Evolutionary conservation across 495 filamentous ascomycete species (phyloP).

Genomic region (Penicillium paradoxum): DNA sequence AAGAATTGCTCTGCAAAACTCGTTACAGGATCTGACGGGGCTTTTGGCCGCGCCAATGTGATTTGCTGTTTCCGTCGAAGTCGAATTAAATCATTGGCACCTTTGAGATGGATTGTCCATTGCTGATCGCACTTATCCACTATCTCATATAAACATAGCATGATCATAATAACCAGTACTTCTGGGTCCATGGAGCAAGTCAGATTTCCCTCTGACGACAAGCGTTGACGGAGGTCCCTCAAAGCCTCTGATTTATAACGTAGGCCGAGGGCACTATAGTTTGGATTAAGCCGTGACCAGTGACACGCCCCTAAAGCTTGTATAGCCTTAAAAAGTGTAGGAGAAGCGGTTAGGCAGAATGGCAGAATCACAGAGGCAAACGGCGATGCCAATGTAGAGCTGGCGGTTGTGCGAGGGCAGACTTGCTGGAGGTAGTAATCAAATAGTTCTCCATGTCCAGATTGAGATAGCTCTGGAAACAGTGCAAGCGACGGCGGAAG

Average conservation of each 20-base stretch:
- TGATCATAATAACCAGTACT: constrained; percentile 41
- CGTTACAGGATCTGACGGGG: constrained; percentile 24
- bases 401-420: constrained; percentile 40
- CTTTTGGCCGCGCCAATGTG: constrained; percentile 5
- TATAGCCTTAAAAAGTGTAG: constrained; percentile 35
- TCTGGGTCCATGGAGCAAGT: constrained; percentile 32
- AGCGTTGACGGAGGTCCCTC: constrained; percentile 33
- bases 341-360: constrained; percentile 35
- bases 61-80: constrained; percentile 26
- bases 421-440: constrained; percentile 43
- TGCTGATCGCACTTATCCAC: constrained; percentile 42
- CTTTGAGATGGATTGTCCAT: constrained; percentile 43
- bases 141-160: constrained; percentile 45
- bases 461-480: constrained; percentile 27
- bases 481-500: constrained; percentile 20
- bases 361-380: constrained; percentile 41
- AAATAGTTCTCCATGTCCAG: constrained; percentile 30
- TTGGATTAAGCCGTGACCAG: constrained; percentile 27
- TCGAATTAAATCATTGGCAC: constrained; percentile 41
- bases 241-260: constrained; percentile 36
- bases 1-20: constrained; percentile 43
- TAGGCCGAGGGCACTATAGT: constrained; percentile 29
- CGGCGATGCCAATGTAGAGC: constrained; percentile 32
- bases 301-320: constrained; percentile 40
- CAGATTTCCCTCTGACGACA: constrained; percentile 22